A percentile compares a stretch with the other conserved stretches of the same genome.
Evolutionary conservation across 1,284 basidiomycete species (phyloP).

Genomic region (Malassezia furfur): DNA sequence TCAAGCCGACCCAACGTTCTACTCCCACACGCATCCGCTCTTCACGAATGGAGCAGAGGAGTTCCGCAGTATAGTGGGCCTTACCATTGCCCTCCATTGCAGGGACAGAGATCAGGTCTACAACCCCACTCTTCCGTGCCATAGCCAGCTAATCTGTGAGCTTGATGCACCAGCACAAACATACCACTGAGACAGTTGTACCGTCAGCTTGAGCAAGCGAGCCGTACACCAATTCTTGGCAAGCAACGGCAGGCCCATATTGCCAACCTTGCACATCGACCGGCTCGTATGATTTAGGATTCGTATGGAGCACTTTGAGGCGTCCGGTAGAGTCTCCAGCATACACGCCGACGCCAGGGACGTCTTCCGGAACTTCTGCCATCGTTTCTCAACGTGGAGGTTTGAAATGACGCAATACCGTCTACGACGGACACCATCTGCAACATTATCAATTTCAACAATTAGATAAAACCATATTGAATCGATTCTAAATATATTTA

Average conservation of each 20-base stretch:
- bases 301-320: conserved; percentile 4
- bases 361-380: background rate
- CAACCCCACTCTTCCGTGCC: conserved; percentile 10
- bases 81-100: background rate
- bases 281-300: background rate
- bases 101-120: conserved; percentile 1
- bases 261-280: background rate
- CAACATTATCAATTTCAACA: no score
- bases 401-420: no score
- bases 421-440: no score
- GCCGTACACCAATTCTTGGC: conserved; percentile 8
- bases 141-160: conserved; percentile 8
- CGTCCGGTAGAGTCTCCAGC: conserved; percentile 14
- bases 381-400: background rate
- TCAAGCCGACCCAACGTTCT: conserved; percentile 15
- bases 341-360: conserved; percentile 8
- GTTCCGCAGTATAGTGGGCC: background rate
- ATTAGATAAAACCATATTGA: no score
- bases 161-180: background rate
- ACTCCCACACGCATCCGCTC: conserved; percentile 16
- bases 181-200: background rate
- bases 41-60: conserved; percentile 9
- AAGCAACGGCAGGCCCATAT: conserved; percentile 10
- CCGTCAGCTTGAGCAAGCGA: background rate
- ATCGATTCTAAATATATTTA: background rate